These are phyloP conservation scores for Whalleya microplaca DNA, from an alignment of 2,329 filamentous ascomycete genomes.

Conservation along the genomic window DNA sequence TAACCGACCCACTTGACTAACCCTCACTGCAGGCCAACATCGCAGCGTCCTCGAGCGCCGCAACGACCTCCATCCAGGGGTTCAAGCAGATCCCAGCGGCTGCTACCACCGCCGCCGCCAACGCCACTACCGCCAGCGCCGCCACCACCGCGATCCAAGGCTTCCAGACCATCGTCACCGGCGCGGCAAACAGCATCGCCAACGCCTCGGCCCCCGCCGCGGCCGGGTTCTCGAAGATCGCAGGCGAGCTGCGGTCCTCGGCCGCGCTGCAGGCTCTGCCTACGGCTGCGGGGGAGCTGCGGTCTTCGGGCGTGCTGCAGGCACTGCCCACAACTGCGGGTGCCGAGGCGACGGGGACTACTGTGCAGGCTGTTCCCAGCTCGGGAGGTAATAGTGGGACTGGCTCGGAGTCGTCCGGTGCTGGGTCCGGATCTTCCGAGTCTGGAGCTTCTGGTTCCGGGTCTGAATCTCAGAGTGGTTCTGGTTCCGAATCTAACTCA, in stretches of 20 bases:
- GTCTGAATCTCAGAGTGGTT: background rate
- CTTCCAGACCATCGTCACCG: slow-evolving; percentile 21
- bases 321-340: too few relatives aligned
- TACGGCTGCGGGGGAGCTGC: background rate
- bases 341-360: too few relatives aligned
- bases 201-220: slow-evolving; percentile 4
- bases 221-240: slow-evolving; percentile 2
- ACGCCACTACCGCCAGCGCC: slow-evolving; percentile 2
- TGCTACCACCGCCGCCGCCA: slow-evolving; percentile 1
- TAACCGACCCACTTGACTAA: background rate
- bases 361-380: background rate
- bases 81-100: slow-evolving; percentile 9
- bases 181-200: background rate
- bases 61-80: slow-evolving; percentile 8
- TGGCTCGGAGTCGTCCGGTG: background rate
- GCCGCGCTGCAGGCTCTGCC: background rate
- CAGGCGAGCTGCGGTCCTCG: background rate
- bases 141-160: slow-evolving; percentile 12
- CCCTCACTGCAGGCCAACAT: background rate
- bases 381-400: too few relatives aligned
- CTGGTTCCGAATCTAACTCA: background rate
- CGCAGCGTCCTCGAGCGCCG: background rate
- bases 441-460: background rate
- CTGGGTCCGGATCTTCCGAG: background rate
- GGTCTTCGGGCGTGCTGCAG: background rate